Base-by-base conservation (phyloP, 2,329 filamentous ascomycete species). In the Alternaria metachromatica region DNA sequence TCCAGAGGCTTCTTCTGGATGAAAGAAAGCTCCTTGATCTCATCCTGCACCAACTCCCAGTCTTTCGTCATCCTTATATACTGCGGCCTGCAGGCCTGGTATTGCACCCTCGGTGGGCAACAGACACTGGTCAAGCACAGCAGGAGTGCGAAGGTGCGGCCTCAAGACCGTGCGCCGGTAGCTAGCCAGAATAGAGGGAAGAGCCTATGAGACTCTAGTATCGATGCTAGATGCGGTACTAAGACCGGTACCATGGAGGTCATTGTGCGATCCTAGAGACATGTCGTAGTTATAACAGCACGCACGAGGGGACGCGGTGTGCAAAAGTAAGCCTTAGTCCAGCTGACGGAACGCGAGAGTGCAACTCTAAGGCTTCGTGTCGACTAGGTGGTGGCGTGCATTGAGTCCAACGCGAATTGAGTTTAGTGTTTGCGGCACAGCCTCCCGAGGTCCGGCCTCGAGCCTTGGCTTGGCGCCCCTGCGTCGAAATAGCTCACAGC, bases 11-110 rank as follows among this genome's bases (percentile, higher is more conserved):
- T 78, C 67, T 77, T 78, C 46, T 78, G 76, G 15, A 69, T 65
- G 43, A 76, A 76, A 2, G 76, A 79, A 13, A 79, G 66, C 28
- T 78, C 72, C 18, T 73, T 70, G 56, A 80, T 78, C 46, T 74
- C 72, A 60, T 68, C 71, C 46, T 75, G 71, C 6, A 76, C 71
- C 4, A 61, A 28, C 37, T 72, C 70, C 74, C 74, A 76, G 26
- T 76, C 73, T 64, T 78, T 78, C 11, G 75, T 78, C 74, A 78
- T 78, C 10, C 41, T 68, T 23, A 55, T 45, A 11, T 45, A 54
- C n/a, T 33, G 43, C 7, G 11, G 26, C 30, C n/a, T 5, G 8
- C 15, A 9, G 53, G 5, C 37, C 37, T 41, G 37, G 37, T 41
- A 41, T 18, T 45, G 15, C 45, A 50, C 30, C 13, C 33, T n/a